Percentiles rank a stretch among this genome's conserved stretches.
phyloP scores from a whole-genome alignment of 352 stramenopile species.

The Globisporangium camurandrum region DNA sequence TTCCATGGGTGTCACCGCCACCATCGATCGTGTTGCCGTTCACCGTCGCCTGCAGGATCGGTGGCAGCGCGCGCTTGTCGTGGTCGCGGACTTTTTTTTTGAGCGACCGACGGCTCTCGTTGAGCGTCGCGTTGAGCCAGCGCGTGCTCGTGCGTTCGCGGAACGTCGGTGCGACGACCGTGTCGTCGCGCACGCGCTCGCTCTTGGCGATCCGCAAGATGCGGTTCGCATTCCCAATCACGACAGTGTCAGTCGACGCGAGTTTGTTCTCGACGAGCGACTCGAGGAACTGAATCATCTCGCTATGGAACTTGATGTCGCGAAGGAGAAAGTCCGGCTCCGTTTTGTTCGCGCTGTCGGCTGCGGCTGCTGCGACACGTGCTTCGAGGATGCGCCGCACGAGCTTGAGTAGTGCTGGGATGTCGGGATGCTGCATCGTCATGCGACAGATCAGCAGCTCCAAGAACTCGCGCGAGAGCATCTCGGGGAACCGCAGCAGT shows the following conservation, averaged over 20 bases:
- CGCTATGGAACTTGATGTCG: conserved; percentile 57
- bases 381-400: conserved; percentile 67
- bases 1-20: background rate
- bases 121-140: conserved; percentile 70
- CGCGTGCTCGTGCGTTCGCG: conserved; percentile 43
- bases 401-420: conserved; percentile 59
- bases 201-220: conserved; percentile 65
- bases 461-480: conserved; percentile 62
- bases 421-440: conserved; percentile 60
- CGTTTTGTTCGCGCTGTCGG: conserved; percentile 23
- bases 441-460: conserved; percentile 69
- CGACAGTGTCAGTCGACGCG: conserved; percentile 23
- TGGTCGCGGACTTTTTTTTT: conserved; percentile 14
- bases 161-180: conserved; percentile 42
- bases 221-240: conserved; percentile 69
- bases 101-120: conserved; percentile 18
- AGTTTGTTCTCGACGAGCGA: conserved; percentile 40
- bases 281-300: conserved; percentile 56
- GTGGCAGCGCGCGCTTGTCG: background rate
- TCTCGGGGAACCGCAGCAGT: conserved; percentile 56
- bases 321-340: conserved; percentile 39
- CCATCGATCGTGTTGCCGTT: background rate
- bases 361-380: conserved; percentile 23
- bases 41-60: conserved; percentile 1
- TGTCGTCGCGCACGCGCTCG: conserved; percentile 45